These are phyloP conservation scores for Podospora comata DNA, from an alignment of 495 filamentous ascomycete species.

Conservation along the genomic window DNA sequence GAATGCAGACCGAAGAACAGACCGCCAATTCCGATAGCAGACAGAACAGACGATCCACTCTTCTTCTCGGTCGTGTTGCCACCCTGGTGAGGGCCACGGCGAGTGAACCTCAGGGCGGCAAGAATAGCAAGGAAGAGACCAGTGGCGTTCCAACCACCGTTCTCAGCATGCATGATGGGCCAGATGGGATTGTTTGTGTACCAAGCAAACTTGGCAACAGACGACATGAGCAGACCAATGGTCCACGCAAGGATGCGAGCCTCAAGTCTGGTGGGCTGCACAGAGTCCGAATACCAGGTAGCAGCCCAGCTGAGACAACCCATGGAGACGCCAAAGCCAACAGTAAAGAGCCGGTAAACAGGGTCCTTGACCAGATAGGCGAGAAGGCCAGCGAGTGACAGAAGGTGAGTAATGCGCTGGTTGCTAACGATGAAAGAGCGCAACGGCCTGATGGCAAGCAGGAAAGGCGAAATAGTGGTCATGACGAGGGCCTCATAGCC, in stretches of 20 bases:
- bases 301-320: conserved; percentile 79
- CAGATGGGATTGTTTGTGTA: conserved; percentile 97
- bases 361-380: conserved; percentile 75
- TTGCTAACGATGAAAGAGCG: conserved; percentile 66
- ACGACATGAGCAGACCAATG: conserved; percentile 79
- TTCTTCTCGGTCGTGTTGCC: conserved; percentile 40
- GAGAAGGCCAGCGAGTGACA: conserved; percentile 74
- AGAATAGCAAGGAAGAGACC: conserved; percentile 74
- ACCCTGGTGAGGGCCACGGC: conserved; percentile 52
- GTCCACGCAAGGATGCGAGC: conserved; percentile 74
- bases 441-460: conserved; percentile 70
- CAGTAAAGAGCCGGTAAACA: conserved; percentile 72
- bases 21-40: conserved; percentile 75
- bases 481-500: conserved; percentile 91
- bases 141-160: conserved; percentile 89
- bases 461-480: conserved; percentile 73
- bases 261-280: conserved; percentile 72
- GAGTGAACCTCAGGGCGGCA: conserved; percentile 67
- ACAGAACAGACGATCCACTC: conserved; percentile 66
- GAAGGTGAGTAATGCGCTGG: conserved; percentile 64
- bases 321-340: conserved; percentile 73
- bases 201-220: conserved; percentile 88
- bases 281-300: conserved; percentile 71
- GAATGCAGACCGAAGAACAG: conserved; percentile 91
- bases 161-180: conserved; percentile 84